These are phyloP conservation scores for Globisporangium perplexum DNA, from an alignment of 352 stramenopile genomes.

Conservation along the genomic window DNA sequence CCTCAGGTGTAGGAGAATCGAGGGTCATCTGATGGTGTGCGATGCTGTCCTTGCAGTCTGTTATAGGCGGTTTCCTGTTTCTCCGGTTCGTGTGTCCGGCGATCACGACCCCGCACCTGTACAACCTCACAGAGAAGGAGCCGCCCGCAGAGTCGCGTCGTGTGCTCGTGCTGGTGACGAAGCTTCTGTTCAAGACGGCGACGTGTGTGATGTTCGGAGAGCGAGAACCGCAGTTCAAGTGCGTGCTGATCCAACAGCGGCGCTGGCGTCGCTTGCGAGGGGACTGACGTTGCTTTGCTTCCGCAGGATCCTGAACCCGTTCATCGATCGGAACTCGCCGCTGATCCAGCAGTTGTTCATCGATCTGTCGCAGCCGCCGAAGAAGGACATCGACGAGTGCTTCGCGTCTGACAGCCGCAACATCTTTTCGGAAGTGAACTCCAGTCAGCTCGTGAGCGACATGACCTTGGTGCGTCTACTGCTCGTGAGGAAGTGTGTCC, in stretches of 20 bases:
- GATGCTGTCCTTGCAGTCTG: conserved; percentile 26
- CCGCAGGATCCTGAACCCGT: conserved; percentile 75
- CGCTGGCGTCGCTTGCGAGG: background rate
- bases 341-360: conserved; percentile 77
- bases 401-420: conserved; percentile 67
- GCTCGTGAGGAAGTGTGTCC: no score
- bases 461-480: conserved; percentile 32
- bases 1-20: background rate
- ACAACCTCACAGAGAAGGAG: conserved; percentile 73
- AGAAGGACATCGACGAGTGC: conserved; percentile 66
- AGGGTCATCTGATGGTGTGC: conserved; percentile 1
- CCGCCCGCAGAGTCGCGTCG: conserved; percentile 63
- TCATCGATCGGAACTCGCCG: conserved; percentile 79
- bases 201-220: conserved; percentile 85
- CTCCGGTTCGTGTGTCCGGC: conserved; percentile 86
- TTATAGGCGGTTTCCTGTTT: conserved; percentile 86
- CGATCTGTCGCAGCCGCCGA: conserved; percentile 55
- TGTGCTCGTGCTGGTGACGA: conserved; percentile 83
- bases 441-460: conserved; percentile 53
- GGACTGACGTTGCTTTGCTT: background rate
- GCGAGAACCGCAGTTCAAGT: conserved; percentile 78
- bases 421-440: conserved; percentile 62
- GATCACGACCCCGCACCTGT: conserved; percentile 82
- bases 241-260: conserved; percentile 2
- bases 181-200: conserved; percentile 87